Base-by-base conservation (phyloP, 306 rosid genomes). In the Lathyrus aphaca region DNA sequence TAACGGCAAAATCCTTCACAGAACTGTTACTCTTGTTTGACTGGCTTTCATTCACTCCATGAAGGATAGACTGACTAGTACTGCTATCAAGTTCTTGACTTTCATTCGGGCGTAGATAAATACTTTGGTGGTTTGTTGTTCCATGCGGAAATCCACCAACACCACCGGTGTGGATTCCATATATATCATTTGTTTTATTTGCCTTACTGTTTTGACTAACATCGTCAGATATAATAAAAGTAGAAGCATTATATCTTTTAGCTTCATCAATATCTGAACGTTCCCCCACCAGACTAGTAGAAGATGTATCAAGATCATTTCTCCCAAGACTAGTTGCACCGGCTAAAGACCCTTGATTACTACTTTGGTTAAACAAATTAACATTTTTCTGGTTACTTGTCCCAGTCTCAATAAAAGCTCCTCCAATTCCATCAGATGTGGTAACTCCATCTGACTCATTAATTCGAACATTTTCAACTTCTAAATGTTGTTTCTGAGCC, bases 401-500 rank as follows among this genome's bases (percentile, higher is more conserved):
- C 63, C 66, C 86, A 5, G 63, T 38, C 62, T 82, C 86, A 39
- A 37, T 19, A 77, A 64, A 56, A 75, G 79, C 32, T 71, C 66
- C 64, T 38, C 64, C 81, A 63, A 82, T 51, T 60, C 81, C 83
- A 77, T 77, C 89, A 38, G 96, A 89, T 60, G 93, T 81, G 63
- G 91, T 86, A 66, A 91, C 95, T 73, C 85, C 95, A 55, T 81
- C 83, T 1, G 74, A 73, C 53, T 83, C 87, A 44, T 78, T 79
- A 53, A 71, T 80, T 58, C 87, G 88, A 15, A 75, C 86, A 58
- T 71, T 76, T 57, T 86, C 97, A 79, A 80, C 77, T 81, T 87
- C 95, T 38, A 75, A 60, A 80, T 87, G 78, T 43, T 82, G 88
- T 60, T 89, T 87, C 73, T 35, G 39, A 35, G 10, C 39, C 39